Percentiles rank a stretch among this genome's conserved stretches.
These are phyloP conservation scores for Globisporangium iwayamae DNA, from an alignment of 352 stramenopile species.

Conservation along the genomic window DNA sequence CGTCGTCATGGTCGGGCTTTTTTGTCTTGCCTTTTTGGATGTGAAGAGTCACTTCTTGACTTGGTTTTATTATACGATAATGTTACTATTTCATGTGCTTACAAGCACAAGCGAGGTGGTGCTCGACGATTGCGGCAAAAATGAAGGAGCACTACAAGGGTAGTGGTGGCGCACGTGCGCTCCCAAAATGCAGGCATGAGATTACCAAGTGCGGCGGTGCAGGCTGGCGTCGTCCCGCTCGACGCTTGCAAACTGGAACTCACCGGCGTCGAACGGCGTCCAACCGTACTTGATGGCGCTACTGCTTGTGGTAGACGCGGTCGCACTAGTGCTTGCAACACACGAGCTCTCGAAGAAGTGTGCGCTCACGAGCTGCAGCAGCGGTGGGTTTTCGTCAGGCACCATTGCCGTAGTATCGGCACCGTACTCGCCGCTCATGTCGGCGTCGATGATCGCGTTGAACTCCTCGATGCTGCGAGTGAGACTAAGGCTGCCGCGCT, in stretches of 20 bases:
- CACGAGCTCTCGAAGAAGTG: slow-evolving; percentile 1
- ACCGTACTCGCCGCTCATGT: slow-evolving; percentile 1
- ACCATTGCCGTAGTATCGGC: not conserved
- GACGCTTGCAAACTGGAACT: slow-evolving; percentile 20
- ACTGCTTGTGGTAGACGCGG: not conserved
- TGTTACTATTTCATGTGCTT: not conserved
- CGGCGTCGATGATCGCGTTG: slow-evolving; percentile 19
- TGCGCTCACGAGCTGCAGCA: slow-evolving; percentile 1
- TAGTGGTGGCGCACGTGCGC: not conserved
- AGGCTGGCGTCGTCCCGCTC: not conserved
- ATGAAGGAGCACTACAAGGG: not conserved
- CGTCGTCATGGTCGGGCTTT: not conserved
- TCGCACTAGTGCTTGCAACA: not conserved
- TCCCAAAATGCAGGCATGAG: not conserved
- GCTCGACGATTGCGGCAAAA: not conserved
- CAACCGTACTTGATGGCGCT: slow-evolving; percentile 18
- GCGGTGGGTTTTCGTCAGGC: not conserved
- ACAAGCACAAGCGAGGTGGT: not conserved
- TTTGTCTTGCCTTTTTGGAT: too few species aligned
- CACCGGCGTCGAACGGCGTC: slow-evolving; percentile 17
- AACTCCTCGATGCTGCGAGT: slow-evolving; percentile 19
- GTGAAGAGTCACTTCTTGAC: not conserved
- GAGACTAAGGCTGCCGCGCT: slow-evolving; percentile 10
- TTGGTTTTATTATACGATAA: not conserved
- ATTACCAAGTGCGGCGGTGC: not conserved